Base-by-base conservation (phyloP, 306 rosid genomes). In the Vigna angularis region DNA sequence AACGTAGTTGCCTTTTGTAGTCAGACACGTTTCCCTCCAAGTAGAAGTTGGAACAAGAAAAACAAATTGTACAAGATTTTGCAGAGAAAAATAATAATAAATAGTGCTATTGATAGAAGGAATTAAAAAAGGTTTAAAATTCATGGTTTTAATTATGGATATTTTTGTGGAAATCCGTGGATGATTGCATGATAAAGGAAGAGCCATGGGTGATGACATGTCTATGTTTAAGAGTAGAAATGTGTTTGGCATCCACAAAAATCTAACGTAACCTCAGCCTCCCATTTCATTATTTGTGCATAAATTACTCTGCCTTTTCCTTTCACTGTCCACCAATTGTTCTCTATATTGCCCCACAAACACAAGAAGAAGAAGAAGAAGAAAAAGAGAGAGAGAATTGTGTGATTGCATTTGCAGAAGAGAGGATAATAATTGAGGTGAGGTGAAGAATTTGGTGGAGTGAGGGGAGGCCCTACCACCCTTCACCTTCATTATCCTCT, bases 401-500 rank as follows among this genome's bases (percentile, higher is more conserved):
- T 59, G 68, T 81, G 89, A 81, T 82, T 68, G 51, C 66, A 63
- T 61, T 61, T 13, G 42, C 74, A 83, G 78, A 63, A 80, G 81
- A 77, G 66, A 24, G 40, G 57, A 72, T 77, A 72, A 83, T 85
- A 77, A 76, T 81, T 84, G 87, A 82, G 83, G 79, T 78, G 81
- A 75, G 85, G 86, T 74, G 90, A 84, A 84, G 88, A 85, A 49
- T 86, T 64, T 84, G 78, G 79, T 74, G 87, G 69, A 44, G 87
- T 64, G 84, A 66, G 78, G 84, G 83, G 73, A 70, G 79, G 85
- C 4, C 86, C 79, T 80, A 85, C 83, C 77, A 50, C 81, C 78
- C 84, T 80, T 86, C 89, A 76, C 83, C 44, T 75, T 81, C 85
- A 81, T 75, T 80, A 81, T 40, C 32, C 17, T 87, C 91, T 79